Evolutionary conservation across 805 yeast genomes (phyloP), one percentile per base, ranked within the genome.

Genomic region (Starmerella roubikii): DNA sequence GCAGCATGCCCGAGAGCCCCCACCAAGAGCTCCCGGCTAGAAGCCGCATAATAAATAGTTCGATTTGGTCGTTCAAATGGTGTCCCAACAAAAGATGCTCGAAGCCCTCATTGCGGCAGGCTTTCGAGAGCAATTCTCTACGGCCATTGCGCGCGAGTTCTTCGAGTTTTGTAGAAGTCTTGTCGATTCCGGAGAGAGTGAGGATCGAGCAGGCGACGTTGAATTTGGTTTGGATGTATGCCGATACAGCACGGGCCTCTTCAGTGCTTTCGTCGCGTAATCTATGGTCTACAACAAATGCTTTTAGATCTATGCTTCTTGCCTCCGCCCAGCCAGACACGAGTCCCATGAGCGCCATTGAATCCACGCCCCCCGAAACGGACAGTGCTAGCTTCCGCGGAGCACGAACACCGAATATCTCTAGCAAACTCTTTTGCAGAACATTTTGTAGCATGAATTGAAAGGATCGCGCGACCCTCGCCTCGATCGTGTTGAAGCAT

Each of bases 311-410:
- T 2, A 59, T 51, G 6, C 56, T 50, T 34, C 58, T 44, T 2
- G 43, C 37, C 3, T 37, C 40, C 10, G 62, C 57, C 47, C 61
- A 68, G 20, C 58, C 54, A 0, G 60, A 44, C 4, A 76, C 54
- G 16, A 78, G 58, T 46, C 67, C 67, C 0, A 79, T 64, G 32
- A 81, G 54, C 12, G 80, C 75, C 74, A 80, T 74, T 1, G 91
- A 80, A 53, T 81, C 93, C 0, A 77, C 84, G 1, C 93, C 93
- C 1, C 93, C 93, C 13, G 84, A 75, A 1, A 81, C 66, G 0
- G 85, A 84, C 15, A 81, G 55, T 4, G 65, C 71, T 0, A 72
- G 40, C 23, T 44, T 53, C 1, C 29, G 13, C 2, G 50, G 49
- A 5, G 48, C 32, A 6, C 37, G 31, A 11, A 31, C 10, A 13